These are phyloP conservation scores for Xylaria sp. DNA, from an alignment of 2,329 filamentous ascomycete genomes.

Conservation along the genomic window DNA sequence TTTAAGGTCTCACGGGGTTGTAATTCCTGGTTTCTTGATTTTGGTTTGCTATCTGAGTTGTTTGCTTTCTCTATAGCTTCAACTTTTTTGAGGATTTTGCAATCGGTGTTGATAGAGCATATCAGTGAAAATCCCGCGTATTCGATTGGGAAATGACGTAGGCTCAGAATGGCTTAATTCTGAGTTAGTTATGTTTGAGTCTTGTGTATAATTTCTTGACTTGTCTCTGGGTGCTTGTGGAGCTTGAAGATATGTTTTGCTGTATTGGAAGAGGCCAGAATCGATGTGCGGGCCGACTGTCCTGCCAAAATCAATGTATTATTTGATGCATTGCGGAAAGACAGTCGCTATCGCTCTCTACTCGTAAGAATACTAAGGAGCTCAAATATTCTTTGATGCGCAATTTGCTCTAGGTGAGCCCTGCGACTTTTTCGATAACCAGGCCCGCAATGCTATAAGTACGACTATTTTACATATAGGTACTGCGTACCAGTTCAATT, in stretches of 20 bases:
- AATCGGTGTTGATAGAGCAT: no score
- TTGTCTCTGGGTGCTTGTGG: no score
- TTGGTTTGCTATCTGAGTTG: no score
- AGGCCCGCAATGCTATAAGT: background rate
- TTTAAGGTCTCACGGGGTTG: no score
- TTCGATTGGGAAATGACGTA: no score
- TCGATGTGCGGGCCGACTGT: background rate
- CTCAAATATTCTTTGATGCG: background rate
- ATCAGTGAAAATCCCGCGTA: no score
- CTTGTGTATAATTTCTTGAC: no score
- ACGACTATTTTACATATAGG: constrained; percentile 4
- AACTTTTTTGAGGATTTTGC: no score
- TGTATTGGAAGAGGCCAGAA: background rate
- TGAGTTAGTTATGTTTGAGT: no score
- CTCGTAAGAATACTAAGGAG: background rate
- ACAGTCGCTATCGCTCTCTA: background rate
- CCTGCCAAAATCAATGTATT: constrained; percentile 2
- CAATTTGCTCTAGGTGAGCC: background rate
- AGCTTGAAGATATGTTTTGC: background rate
- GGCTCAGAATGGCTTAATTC: no score
- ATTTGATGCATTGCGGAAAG: background rate
- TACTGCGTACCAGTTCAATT: background rate
- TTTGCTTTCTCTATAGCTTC: no score
- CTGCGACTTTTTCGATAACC: constrained; percentile 2
- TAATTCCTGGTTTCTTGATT: no score